phyloP scores from a whole-genome alignment of 2,329 filamentous ascomycete genomes.

The Arthrobotrys pseudoclavata region DNA sequence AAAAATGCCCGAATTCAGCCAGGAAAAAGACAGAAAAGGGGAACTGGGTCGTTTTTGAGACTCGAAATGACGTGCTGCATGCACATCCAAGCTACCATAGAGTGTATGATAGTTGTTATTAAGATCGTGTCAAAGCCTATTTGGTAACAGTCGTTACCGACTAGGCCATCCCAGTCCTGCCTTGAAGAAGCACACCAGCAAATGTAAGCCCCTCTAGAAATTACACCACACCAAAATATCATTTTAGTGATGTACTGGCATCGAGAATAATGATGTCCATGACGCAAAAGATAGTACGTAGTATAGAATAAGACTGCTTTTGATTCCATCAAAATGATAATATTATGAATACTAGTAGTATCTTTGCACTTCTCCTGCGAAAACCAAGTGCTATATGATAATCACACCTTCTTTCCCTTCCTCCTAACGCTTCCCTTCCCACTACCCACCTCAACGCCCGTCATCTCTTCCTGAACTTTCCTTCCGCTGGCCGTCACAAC shows the following conservation, averaged over 20 bases:
- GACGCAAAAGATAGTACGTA: background rate
- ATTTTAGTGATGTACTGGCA: no score
- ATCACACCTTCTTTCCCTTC: constrained; percentile 51
- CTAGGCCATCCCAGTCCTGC: background rate
- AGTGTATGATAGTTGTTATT: background rate
- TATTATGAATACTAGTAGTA: constrained; percentile 22
- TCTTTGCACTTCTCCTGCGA: background rate
- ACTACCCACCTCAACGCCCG: constrained; percentile 38
- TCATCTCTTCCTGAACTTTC: constrained; percentile 23
- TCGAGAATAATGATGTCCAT: no score
- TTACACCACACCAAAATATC: no score
- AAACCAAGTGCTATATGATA: background rate
- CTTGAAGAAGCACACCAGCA: background rate
- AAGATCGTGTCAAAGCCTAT: background rate
- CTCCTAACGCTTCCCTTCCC: constrained; percentile 51
- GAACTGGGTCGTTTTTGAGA: no score
- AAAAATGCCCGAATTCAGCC: no score
- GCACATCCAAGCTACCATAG: no score
- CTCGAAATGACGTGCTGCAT: no score
- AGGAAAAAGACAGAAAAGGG: no score
- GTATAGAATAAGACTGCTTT: background rate
- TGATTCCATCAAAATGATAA: constrained; percentile 26
- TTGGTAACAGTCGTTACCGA: background rate
- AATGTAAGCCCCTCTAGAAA: background rate
- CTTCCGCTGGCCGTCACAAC: constrained; percentile 52